Evolutionary conservation across 352 stramenopile species (phyloP), one percentile per base, ranked within the genome.

Genomic region (Poterioochromonas sp.): DNA sequence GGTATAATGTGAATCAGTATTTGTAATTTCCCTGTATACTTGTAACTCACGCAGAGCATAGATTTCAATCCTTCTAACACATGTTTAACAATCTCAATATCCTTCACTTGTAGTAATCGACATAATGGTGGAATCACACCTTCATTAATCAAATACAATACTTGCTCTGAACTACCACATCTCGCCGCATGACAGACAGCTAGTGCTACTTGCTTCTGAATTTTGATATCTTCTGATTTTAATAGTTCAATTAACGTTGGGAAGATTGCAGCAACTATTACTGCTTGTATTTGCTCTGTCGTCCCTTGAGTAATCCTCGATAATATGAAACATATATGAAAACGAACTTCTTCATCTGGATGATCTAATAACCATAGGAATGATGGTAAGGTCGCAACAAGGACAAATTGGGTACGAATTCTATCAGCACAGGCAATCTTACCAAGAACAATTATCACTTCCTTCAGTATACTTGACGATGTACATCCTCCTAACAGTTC

Each of bases 391-490:
- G 94, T 92, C 80, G 94, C 92, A 81, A 96, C 93, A 80, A 96
- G 88, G 85, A 98, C 97, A 81, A 98, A 89, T 85, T 99, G 94
- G 18, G 95, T 99, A 87, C 99, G 96, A 41, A 97, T 82, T 85
- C 99, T 95, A 83, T 99, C 93, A 79, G 95, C 96, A 2, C 95
- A 98, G 35, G 99, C 94, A 81, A 99, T 98, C 86, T 99, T 99
- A 79, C 95, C 96, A 15, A 98, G 92, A 0, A 91, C 97, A 34
- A 94, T 88, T 34, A 99, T 83, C 12, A 94, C 94, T 20, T 95
- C 94, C 11, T 93, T 98, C 84, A 98, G 93, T 44, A 99, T 92
- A 0, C n/a, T n/a, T n/a, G 91, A 89, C n/a, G 91, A 87, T 26
- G 89, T 88, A 20, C 86, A 88, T 81, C 98, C 93, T 62, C 95